Percentiles rank a stretch among this genome's conserved stretches.
Conservation (phyloP, 495 filamentous ascomycete species). For the Aspergillus ellipticus region DNA sequence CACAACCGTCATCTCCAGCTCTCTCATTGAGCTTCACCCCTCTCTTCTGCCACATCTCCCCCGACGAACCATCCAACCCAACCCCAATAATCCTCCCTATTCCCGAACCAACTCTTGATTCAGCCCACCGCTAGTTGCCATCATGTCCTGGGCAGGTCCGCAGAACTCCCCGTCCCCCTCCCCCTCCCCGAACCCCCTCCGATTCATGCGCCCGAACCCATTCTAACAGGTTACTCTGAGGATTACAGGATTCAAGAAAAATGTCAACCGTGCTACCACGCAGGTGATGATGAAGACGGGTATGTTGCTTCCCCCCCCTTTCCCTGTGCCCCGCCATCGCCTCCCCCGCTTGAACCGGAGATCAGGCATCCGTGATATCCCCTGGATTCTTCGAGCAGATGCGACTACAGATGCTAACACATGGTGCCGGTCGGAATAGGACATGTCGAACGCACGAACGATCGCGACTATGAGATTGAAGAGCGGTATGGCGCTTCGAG, state of each 20-base stretch:
- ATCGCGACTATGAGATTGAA: constrained; percentile 98
- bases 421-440: constrained; percentile 44
- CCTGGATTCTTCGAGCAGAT: not conserved
- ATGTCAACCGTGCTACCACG: constrained; percentile 96
- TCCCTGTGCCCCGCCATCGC: not conserved
- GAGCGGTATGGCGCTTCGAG: constrained; percentile 61
- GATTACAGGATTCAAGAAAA: constrained; percentile 88
- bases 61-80: not conserved
- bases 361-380: not conserved
- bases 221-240: constrained; percentile 5
- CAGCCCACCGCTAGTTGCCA: constrained; percentile 16
- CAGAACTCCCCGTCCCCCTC: not conserved
- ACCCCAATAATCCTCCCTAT: not conserved
- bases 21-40: not conserved
- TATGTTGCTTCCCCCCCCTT: constrained; percentile 34
- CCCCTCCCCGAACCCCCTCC: too few species aligned
- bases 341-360: not conserved
- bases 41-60: not conserved
- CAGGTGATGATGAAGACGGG: constrained; percentile 99
- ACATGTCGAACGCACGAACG: constrained; percentile 96
- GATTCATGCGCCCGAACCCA: not conserved
- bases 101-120: not conserved
- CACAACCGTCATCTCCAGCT: not conserved
- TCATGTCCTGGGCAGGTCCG: constrained; percentile 66
- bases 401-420: constrained; percentile 18